phyloP scores from a whole-genome alignment of 2,329 filamentous ascomycete genomes.

The Venturia asperata region DNA sequence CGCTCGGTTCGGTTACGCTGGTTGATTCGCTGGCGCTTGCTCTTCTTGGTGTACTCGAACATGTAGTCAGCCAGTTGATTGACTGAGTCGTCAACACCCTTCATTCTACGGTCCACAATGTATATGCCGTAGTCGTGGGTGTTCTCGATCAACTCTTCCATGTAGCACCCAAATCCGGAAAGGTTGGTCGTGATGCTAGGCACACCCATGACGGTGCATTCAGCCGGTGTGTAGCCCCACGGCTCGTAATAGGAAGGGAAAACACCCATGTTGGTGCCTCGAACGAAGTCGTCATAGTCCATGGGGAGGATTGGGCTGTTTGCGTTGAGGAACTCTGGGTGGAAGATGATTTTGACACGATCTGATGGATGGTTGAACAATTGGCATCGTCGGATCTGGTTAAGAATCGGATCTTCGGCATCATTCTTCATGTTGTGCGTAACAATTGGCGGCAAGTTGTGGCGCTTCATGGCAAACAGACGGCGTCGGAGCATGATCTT shows the following conservation, averaged over 20 bases:
- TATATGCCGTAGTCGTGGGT: constrained; percentile 98
- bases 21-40: constrained; percentile 93
- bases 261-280: constrained; percentile 89
- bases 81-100: constrained; percentile 94
- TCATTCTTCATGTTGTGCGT: constrained; percentile 99
- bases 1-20: constrained; percentile 95
- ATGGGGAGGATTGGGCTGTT: constrained; percentile 90
- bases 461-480: constrained; percentile 93
- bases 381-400: constrained; percentile 91
- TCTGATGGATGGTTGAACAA: constrained; percentile 94
- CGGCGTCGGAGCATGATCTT: constrained; percentile 85
- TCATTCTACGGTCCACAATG: constrained; percentile 91
- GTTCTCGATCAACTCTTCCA: constrained; percentile 98
- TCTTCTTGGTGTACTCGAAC: constrained; percentile 92
- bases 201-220: constrained; percentile 98
- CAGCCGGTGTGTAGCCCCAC: constrained; percentile 96
- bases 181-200: constrained; percentile 97
- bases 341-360: constrained; percentile 95
- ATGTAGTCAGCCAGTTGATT: constrained; percentile 90
- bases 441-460: constrained; percentile 84
- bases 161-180: constrained; percentile 97
- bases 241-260: constrained; percentile 99
- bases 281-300: constrained; percentile 97
- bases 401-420: constrained; percentile 83
- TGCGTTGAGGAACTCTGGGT: constrained; percentile 94